Conservation (phyloP, 2,329 filamentous ascomycete species). For the Thielaviopsis punctulata region DNA sequence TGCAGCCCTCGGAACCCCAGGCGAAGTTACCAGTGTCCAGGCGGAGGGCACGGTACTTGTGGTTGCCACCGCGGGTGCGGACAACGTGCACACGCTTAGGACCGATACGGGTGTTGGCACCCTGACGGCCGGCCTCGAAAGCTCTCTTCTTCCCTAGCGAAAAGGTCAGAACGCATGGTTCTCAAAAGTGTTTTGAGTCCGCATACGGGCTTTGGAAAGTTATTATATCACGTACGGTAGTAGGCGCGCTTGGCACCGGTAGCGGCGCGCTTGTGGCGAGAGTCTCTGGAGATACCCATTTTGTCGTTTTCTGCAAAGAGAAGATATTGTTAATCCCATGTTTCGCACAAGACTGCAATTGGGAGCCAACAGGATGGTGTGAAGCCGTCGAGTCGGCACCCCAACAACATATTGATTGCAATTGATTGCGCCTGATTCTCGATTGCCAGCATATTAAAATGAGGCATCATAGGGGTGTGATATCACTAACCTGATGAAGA, state of each 20-base stretch:
- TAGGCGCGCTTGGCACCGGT: slow-evolving; percentile 94
- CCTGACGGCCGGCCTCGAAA: slow-evolving; percentile 99
- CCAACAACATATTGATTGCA: neutral
- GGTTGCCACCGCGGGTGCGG: slow-evolving; percentile 95
- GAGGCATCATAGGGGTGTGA: neutral
- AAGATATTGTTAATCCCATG: slow-evolving; percentile 12
- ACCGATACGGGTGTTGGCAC: slow-evolving; percentile 98
- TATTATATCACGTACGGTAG: slow-evolving; percentile 55
- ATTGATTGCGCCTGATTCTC: neutral
- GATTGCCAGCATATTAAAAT: neutral
- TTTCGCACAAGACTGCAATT: neutral
- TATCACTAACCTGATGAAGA: slow-evolving; percentile 30
- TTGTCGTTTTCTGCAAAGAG: slow-evolving; percentile 49
- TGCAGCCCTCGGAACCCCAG: slow-evolving; percentile 94
- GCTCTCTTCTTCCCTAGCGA: slow-evolving; percentile 82
- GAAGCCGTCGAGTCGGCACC: neutral
- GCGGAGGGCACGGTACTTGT: slow-evolving; percentile 98
- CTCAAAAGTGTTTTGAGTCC: slow-evolving; percentile 17
- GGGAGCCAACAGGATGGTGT: neutral
- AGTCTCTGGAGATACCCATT: slow-evolving; percentile 99
- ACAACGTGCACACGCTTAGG: slow-evolving; percentile 91
- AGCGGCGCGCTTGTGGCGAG: slow-evolving; percentile 98
- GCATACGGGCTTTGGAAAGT: slow-evolving; percentile 51
- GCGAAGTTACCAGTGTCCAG: slow-evolving; percentile 99
- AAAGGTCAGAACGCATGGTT: slow-evolving; percentile 58